A percentile compares a stretch with the other conserved stretches of the same genome.
Conservation (phyloP, 108 stramenopile species). For the Cylindrotheca fusiformis region DNA sequence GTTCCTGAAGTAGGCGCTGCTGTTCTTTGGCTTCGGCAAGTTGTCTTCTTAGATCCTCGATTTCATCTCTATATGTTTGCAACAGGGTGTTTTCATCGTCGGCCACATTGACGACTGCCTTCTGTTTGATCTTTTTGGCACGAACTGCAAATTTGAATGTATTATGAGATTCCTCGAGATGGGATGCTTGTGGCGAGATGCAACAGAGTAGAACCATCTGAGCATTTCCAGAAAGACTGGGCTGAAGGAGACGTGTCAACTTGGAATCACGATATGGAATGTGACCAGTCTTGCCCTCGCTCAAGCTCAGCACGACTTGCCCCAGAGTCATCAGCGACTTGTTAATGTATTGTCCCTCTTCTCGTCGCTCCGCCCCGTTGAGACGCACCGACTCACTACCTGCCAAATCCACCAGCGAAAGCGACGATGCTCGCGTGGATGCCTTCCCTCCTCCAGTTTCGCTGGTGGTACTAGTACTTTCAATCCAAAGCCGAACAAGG, state of each 20-base stretch:
- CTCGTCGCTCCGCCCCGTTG: slow-evolving; percentile 81
- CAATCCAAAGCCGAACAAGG: slow-evolving; percentile 86
- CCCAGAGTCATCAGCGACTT: slow-evolving; percentile 92
- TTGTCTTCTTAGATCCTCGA: slow-evolving; percentile 80
- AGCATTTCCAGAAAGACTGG: slow-evolving; percentile 87
- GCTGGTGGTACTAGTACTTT: slow-evolving; percentile 51
- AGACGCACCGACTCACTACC: slow-evolving; percentile 81
- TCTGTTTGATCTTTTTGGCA: slow-evolving; percentile 89
- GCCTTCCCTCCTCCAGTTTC: slow-evolving; percentile 20
- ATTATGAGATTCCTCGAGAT: slow-evolving; percentile 89
- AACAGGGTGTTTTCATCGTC: slow-evolving; percentile 74
- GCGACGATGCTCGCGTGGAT: slow-evolving; percentile 60
- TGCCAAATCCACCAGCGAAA: slow-evolving; percentile 82
- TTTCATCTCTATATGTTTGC: slow-evolving; percentile 77
- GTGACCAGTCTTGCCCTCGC: slow-evolving; percentile 50
- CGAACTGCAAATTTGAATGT: slow-evolving; percentile 92
- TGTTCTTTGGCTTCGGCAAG: slow-evolving; percentile 57
- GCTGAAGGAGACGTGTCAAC: slow-evolving; percentile 92
- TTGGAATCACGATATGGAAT: slow-evolving; percentile 89
- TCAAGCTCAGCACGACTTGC: slow-evolving; percentile 84
- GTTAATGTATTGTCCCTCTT: slow-evolving; percentile 98
- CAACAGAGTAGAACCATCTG: slow-evolving; percentile 84
- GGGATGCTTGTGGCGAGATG: slow-evolving; percentile 62
- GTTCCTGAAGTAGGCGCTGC: slow-evolving; percentile 33
- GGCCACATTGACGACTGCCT: slow-evolving; percentile 66